Conservation (phyloP, 2,329 filamentous ascomycete genomes). For the Plectosphaerella cucumerina region DNA sequence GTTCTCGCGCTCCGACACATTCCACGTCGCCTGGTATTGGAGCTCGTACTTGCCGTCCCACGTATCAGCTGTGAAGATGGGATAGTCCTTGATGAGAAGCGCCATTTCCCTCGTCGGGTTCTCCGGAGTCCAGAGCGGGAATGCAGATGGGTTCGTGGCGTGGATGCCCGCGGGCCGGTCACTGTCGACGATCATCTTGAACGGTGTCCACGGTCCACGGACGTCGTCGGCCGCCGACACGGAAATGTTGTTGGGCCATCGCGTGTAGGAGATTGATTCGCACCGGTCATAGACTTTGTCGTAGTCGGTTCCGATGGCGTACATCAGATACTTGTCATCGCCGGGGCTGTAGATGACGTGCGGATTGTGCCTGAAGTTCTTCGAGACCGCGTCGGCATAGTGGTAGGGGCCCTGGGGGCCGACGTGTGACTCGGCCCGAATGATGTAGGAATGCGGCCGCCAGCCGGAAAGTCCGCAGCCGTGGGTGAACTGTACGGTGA, state of each 20-base stretch:
- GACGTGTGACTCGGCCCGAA: conserved; percentile 37
- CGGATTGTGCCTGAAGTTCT: conserved; percentile 42
- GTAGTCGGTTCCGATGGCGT: conserved; percentile 35
- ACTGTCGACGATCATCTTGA: conserved; percentile 6
- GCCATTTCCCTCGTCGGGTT: conserved; percentile 22
- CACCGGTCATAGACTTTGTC: conserved; percentile 1
- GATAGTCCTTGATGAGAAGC: conserved; percentile 28
- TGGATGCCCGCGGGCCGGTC: neutral
- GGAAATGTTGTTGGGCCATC: conserved; percentile 18
- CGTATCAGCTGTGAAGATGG: conserved; percentile 23
- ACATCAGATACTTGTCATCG: conserved; percentile 38
- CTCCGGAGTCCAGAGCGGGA: conserved; percentile 25
- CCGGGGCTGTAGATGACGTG: conserved; percentile 37
- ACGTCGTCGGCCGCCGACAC: conserved; percentile 11
- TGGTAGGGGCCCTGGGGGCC: conserved; percentile 40
- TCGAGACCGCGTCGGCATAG: conserved; percentile 33
- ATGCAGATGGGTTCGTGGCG: conserved; percentile 37
- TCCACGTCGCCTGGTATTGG: neutral
- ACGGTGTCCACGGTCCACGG: conserved; percentile 4
- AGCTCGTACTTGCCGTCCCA: conserved; percentile 27
- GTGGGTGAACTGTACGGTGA: conserved; percentile 38
- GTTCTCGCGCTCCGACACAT: conserved; percentile 7
- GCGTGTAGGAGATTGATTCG: neutral
- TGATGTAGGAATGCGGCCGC: conserved; percentile 39
- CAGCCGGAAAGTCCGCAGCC: conserved; percentile 43